Base-by-base conservation (phyloP, 2,329 filamentous ascomycete species). In the Sarocladium kiliense region DNA sequence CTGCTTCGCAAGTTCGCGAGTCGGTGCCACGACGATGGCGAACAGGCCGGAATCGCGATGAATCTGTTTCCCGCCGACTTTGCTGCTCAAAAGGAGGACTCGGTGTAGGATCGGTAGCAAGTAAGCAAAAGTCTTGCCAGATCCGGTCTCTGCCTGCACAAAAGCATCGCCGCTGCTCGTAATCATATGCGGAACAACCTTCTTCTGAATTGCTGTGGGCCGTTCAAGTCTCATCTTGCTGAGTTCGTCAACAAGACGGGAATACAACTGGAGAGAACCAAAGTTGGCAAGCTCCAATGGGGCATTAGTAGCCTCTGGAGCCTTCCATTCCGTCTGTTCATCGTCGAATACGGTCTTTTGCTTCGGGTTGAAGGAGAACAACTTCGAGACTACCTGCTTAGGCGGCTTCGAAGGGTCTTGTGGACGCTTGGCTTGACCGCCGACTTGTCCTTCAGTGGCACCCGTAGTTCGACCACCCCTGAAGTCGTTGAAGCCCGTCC, bases 121-220 rank as follows among this genome's bases (percentile, higher is more conserved):
- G 68, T 99, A 99, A n/a, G 94, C 90, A 58, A 99, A 74, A 0
- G 94, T 99, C 74, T 99, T 99, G 73, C 94, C 94, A 0, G 94
- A 99, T 62, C 94, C 94, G 0, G 94, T 99, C 73, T 99, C 88
- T 2, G 94, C 95, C 69, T 97, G 94, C 32, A 99, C 87, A 64
- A 99, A 99, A 2, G 92, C 92, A 74, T 99, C 94, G 45, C 83
- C 86, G 63, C 96, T 88, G 54, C 88, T 86, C 41, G 85, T 85
- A 44, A 96, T 72, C 58, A 99, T 74, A 63, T 94, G 86, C 41
- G 88, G 80, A 37, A 99, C 86, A 1, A 93, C 88, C 58, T 89
- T 90, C 63, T 92, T 92, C 72, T 99, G 94, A 66, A 99, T 97
- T 0, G 90, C 91, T 0, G 94, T 99, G 5, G 94, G 94, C 0